Conservation (phyloP, 192 early-diverging fungal genomes). For the Mortierella hygrophila region DNA sequence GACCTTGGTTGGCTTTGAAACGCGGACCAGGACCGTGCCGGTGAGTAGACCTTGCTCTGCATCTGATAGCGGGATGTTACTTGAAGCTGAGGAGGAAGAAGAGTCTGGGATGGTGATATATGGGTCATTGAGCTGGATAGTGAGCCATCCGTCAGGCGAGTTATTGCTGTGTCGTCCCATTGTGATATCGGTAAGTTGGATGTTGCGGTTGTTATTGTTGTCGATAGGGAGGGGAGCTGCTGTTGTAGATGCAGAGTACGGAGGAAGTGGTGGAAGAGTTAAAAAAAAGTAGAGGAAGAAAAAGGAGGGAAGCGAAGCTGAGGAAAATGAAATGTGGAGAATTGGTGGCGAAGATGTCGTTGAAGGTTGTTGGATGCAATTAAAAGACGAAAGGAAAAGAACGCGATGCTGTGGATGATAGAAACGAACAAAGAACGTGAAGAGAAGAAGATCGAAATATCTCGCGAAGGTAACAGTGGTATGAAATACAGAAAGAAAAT, state of each 20-base stretch:
- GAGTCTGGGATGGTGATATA: slow-evolving; percentile 22
- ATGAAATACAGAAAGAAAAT: not conserved
- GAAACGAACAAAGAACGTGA: too few species aligned
- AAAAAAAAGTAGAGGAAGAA: not conserved
- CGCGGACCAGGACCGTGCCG: slow-evolving; percentile 30
- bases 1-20: slow-evolving; percentile 45
- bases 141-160: slow-evolving; percentile 23
- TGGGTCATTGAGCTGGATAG: slow-evolving; percentile 23
- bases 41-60: slow-evolving; percentile 8
- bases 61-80: not conserved
- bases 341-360: too few species aligned
- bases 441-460: too few species aligned
- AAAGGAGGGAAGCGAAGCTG: not conserved
- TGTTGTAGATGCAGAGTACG: not conserved
- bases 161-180: slow-evolving; percentile 12
- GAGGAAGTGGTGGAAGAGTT: not conserved
- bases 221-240: not conserved
- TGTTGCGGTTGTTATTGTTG: not conserved
- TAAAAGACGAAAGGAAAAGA: not conserved
- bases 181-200: not conserved
- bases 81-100: slow-evolving; percentile 2
- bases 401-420: not conserved
- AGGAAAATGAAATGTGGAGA: not conserved
- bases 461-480: not conserved
- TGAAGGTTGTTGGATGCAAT: not conserved